Evolutionary conservation across 2,329 filamentous ascomycete species (phyloP).

Genomic region (Fusarium xyrophilum): DNA sequence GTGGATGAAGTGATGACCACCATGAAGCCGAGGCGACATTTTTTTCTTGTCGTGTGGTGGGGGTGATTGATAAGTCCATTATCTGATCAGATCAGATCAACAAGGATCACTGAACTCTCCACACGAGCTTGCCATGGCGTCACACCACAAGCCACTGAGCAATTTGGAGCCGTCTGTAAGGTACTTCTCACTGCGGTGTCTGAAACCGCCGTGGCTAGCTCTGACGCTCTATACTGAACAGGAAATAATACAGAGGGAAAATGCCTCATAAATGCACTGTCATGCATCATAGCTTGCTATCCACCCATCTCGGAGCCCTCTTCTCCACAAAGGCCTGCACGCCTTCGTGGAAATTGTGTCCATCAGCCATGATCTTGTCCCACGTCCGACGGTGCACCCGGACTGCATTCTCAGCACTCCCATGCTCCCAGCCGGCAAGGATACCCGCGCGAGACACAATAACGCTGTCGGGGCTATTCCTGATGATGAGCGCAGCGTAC

Average conservation of each 20-base stretch:
- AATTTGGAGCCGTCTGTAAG: background rate
- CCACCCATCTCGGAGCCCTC: slow-evolving; percentile 68
- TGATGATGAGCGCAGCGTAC: slow-evolving; percentile 65
- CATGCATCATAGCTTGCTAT: slow-evolving; percentile 58
- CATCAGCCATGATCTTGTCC: slow-evolving; percentile 64
- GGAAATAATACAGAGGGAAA: background rate
- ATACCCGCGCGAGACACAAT: slow-evolving; percentile 73
- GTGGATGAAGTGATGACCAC: background rate
- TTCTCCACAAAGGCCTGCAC: slow-evolving; percentile 76
- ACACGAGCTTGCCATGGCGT: slow-evolving; percentile 20
- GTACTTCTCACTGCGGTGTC: background rate
- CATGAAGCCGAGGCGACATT: background rate
- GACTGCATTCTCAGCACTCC: slow-evolving; percentile 65
- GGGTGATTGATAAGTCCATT: slow-evolving; percentile 37
- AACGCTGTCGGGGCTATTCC: slow-evolving; percentile 73
- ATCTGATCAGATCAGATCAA: slow-evolving; percentile 34
- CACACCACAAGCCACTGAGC: slow-evolving; percentile 12
- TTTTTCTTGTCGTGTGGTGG: slow-evolving; percentile 14
- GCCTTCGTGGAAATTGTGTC: slow-evolving; percentile 75
- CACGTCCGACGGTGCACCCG: slow-evolving; percentile 58
- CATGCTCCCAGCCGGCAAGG: slow-evolving; percentile 71
- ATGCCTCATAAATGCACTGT: slow-evolving; percentile 14
- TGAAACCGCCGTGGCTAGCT: slow-evolving; percentile 3
- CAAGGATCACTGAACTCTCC: slow-evolving; percentile 16
- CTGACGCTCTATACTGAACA: background rate